A percentile compares a stretch with the other conserved stretches of the same genome.
phyloP scores from a whole-genome alignment of 257 asterid species.

The Nicotiana paniculata region DNA sequence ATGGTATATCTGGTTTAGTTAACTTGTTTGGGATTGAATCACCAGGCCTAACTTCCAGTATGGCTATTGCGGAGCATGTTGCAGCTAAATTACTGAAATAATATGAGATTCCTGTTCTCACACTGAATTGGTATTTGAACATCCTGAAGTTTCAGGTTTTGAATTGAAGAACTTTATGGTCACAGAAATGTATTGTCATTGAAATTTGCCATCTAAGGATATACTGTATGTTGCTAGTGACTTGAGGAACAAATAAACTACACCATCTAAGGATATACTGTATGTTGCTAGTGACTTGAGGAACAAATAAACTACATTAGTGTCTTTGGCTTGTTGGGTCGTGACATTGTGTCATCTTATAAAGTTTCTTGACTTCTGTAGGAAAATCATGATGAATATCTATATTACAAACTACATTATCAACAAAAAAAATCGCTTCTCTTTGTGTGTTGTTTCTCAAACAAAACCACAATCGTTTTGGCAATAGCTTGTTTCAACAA shows the following conservation, averaged over 20 bases:
- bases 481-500: background rate
- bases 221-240: background rate
- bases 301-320: background rate
- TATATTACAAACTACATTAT: background rate
- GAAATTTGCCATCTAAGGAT: background rate
- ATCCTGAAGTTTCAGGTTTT: background rate
- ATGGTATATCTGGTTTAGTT: conserved; percentile 52
- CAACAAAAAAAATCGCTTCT: background rate
- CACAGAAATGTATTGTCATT: background rate
- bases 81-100: conserved; percentile 30
- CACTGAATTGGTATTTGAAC: background rate
- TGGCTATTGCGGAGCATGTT: conserved; percentile 77
- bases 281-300: background rate
- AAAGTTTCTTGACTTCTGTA: background rate
- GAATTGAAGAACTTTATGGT: background rate
- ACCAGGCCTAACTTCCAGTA: conserved; percentile 73
- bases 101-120: background rate
- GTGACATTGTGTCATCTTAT: no score
- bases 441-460: no score
- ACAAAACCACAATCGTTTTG: background rate
- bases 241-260: background rate
- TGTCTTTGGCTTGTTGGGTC: background rate
- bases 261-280: background rate
- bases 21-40: conserved; percentile 86
- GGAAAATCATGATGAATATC: background rate